Base-by-base conservation (phyloP, 1,284 basidiomycete genomes). In the Rhodotorula sp. region DNA sequence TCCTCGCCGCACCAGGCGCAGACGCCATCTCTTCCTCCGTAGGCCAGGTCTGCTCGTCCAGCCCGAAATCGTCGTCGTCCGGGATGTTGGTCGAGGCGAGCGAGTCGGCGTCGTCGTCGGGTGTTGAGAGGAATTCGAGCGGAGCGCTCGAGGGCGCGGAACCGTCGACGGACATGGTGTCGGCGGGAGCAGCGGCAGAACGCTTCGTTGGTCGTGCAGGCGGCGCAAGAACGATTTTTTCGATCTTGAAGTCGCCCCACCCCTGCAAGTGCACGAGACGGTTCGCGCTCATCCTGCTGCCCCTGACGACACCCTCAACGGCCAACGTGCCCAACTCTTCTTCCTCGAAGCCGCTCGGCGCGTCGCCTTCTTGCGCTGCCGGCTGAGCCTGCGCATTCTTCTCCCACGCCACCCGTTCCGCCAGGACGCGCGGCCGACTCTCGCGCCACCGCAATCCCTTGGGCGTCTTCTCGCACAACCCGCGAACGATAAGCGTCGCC, bases 21-120 rank as follows among this genome's bases (percentile, higher is more conserved):
- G 80, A 83, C 6, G 83, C 83, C 88, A 99, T 91, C 80, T 98
- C 95, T 76, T 98, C 95, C 79, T 98, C 94, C 0, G 94, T 97
- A 0, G 95, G 95, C 94, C 95, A 98, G 0, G 95, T 99, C 81
- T 99, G 95, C 78, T 99, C 95, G 78, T 95, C 95, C 22, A 85
- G 87, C 81, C 97, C 85, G 69, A 91, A 87, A 76, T 98, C 93
- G 0, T 90, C 90, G 44, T 89, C 87, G 62, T 75, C 75, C 9
- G 76, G 76, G 13, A 76, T 71, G 78, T 98, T 97, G 69, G 87
- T 89, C 1, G 91, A 91, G 4, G 92, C 86, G 40, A 98, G 83
- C 9, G 94, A 95, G 79, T 99, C 95, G 1, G 90, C 91, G 2
- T 87, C 83, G 11, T 88, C 87, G 0, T 84, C 80, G 15, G 73